Evolutionary conservation across 1,284 basidiomycete genomes (phyloP).

Genomic region (Irpex lacteus): DNA sequence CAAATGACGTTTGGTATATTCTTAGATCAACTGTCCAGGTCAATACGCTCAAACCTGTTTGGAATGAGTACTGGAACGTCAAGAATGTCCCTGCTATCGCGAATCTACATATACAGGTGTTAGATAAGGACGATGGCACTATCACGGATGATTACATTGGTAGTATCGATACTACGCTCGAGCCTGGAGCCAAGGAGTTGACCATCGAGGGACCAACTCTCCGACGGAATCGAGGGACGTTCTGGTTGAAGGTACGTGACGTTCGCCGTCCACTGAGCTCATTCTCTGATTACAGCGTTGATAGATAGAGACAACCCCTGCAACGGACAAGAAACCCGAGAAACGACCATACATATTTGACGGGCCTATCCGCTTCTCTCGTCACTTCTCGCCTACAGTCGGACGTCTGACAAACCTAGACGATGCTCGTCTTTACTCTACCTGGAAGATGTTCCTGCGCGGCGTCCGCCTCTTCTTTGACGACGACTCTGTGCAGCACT

Average conservation of each 20-base stretch:
- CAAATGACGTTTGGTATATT: neutral
- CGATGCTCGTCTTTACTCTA: constrained; percentile 68
- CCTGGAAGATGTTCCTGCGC: constrained; percentile 74
- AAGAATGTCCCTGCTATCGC: constrained; percentile 69
- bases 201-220: constrained; percentile 53
- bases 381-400: constrained; percentile 66
- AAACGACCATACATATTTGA: constrained; percentile 61
- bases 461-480: constrained; percentile 60
- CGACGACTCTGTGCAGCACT: constrained; percentile 51
- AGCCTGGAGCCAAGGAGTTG: constrained; percentile 56
- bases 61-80: constrained; percentile 72
- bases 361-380: constrained; percentile 68
- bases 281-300: constrained; percentile 1
- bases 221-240: constrained; percentile 51
- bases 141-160: constrained; percentile 65
- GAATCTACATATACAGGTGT: constrained; percentile 50
- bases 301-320: constrained; percentile 42
- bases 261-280: neutral
- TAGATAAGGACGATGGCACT: constrained; percentile 64
- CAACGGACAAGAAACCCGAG: constrained; percentile 33
- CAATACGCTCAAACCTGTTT: constrained; percentile 59
- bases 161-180: constrained; percentile 51
- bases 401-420: constrained; percentile 59
- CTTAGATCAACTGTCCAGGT: constrained; percentile 62
- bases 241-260: constrained; percentile 62